Evolutionary conservation across 768 basidiomycete species (phyloP).

Genomic region (Trametes gibbosa): DNA sequence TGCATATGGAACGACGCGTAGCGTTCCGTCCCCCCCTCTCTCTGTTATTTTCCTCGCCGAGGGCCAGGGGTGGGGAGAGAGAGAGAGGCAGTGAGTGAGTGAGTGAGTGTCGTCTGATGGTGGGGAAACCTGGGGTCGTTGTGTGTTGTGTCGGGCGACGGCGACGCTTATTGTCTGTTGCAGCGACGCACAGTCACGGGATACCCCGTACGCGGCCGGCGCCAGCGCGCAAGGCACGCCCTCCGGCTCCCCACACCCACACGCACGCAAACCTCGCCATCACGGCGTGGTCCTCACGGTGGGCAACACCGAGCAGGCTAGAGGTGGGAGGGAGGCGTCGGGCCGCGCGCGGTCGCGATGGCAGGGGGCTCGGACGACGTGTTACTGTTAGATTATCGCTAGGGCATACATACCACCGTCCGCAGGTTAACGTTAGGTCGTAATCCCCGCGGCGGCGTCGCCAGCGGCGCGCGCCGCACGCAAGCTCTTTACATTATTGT

Average conservation of each 20-base stretch:
- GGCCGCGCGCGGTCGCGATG: conserved; percentile 12
- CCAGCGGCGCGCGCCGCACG: background rate
- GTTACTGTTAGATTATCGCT: conserved; percentile 10
- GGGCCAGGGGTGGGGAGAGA: too few relatives aligned
- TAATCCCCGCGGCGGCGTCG: conserved; percentile 13
- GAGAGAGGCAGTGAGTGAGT: background rate
- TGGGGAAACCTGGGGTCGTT: background rate
- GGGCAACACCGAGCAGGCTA: too few relatives aligned
- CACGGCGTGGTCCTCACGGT: background rate
- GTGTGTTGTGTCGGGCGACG: background rate
- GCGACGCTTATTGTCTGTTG: conserved; percentile 18
- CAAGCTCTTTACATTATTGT: conserved; percentile 14
- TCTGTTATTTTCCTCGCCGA: too few relatives aligned
- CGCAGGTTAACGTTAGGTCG: conserved; percentile 12
- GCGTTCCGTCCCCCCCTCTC: conserved; percentile 2
- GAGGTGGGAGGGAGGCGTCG: background rate
- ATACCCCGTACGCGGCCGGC: background rate
- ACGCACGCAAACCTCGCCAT: too few relatives aligned
- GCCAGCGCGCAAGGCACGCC: conserved; percentile 7
- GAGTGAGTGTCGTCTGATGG: conserved; percentile 2
- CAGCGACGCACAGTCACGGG: conserved; percentile 12
- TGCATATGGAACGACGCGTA: conserved; percentile 58
- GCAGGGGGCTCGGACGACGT: conserved; percentile 13
- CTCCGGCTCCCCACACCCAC: background rate
- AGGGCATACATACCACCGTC: conserved; percentile 12